These are phyloP conservation scores for Corallochytrium limacisporum DNA, from an alignment of 78 protist genomes.

Conservation along the genomic window DNA sequence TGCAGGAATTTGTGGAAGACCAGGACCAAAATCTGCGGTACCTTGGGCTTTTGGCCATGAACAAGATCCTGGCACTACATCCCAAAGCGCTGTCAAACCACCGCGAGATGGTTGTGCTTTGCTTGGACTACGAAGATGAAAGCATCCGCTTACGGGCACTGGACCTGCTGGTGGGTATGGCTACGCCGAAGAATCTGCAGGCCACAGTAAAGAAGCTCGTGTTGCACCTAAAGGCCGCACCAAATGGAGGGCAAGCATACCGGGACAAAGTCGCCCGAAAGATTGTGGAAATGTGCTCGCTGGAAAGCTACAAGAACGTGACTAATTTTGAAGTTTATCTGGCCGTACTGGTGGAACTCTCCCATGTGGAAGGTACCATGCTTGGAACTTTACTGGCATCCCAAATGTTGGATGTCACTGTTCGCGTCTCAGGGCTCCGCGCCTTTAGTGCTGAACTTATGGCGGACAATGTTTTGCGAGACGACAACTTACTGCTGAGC, in stretches of 20 bases:
- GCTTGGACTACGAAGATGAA: slow-evolving; percentile 75
- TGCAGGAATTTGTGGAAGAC: slow-evolving; percentile 69
- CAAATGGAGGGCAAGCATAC: background rate
- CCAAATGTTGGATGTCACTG: slow-evolving; percentile 45
- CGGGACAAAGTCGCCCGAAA: slow-evolving; percentile 57
- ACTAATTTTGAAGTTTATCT: slow-evolving; percentile 84
- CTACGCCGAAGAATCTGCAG: slow-evolving; percentile 56
- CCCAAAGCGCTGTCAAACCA: slow-evolving; percentile 59
- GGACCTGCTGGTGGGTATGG: slow-evolving; percentile 73
- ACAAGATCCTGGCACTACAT: slow-evolving; percentile 50
- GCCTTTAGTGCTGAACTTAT: too few relatives aligned
- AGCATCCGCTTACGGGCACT: slow-evolving; percentile 81
- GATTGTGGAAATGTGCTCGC: slow-evolving; percentile 57
- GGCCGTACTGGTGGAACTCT: slow-evolving; percentile 31
- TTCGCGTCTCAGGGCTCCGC: too few relatives aligned
- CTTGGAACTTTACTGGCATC: slow-evolving; percentile 53
- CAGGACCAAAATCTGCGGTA: slow-evolving; percentile 87
- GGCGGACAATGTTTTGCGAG: too few relatives aligned
- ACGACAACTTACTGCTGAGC: too few relatives aligned
- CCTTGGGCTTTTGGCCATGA: slow-evolving; percentile 77
- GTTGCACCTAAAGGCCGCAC: background rate
- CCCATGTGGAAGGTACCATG: slow-evolving; percentile 10
- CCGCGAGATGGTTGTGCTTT: background rate
- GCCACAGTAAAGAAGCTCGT: slow-evolving; percentile 55
- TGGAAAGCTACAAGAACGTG: slow-evolving; percentile 51